Conservation (phyloP, 176 grass and related monocot species). For the Puccinellia tenuiflora region DNA sequence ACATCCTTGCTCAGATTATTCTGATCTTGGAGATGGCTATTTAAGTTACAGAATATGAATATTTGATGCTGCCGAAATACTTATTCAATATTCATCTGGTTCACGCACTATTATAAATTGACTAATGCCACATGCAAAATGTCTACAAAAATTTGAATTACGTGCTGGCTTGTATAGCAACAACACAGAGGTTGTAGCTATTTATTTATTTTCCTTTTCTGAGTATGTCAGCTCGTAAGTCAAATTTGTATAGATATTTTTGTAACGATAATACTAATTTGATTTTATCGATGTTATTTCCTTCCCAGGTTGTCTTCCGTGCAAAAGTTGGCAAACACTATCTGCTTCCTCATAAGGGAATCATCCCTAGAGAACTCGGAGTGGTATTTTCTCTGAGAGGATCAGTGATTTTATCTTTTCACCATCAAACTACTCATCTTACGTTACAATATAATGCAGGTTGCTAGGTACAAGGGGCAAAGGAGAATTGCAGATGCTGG, state of each 20-base stretch:
- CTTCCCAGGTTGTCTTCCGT: constrained; percentile 74
- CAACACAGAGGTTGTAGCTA: background rate
- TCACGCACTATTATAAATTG: background rate
- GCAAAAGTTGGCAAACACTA: constrained; percentile 76
- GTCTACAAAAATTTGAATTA: background rate
- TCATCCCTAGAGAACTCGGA: constrained; percentile 97
- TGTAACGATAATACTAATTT: background rate
- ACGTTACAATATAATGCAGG: constrained; percentile 38
- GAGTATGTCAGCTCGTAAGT: background rate
- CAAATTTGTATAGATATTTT: background rate
- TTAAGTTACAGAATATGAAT: background rate
- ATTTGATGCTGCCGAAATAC: background rate
- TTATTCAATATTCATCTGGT: constrained; percentile 3
- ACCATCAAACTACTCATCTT: constrained; percentile 13
- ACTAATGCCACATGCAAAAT: background rate
- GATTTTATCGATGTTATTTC: background rate
- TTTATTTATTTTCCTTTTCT: background rate
- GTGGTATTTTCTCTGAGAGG: constrained; percentile 52
- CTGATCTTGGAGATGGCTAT: background rate
- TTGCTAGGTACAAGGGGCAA: constrained; percentile 88
- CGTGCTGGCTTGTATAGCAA: background rate
- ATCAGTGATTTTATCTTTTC: constrained; percentile 19
- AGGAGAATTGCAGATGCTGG: constrained; percentile 72
- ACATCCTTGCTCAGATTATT: background rate
- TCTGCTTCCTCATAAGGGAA: constrained; percentile 90